Evolutionary conservation across 2,329 filamentous ascomycete genomes (phyloP), one percentile per base, ranked within the genome.

Genomic region (Didymella segeticola): DNA sequence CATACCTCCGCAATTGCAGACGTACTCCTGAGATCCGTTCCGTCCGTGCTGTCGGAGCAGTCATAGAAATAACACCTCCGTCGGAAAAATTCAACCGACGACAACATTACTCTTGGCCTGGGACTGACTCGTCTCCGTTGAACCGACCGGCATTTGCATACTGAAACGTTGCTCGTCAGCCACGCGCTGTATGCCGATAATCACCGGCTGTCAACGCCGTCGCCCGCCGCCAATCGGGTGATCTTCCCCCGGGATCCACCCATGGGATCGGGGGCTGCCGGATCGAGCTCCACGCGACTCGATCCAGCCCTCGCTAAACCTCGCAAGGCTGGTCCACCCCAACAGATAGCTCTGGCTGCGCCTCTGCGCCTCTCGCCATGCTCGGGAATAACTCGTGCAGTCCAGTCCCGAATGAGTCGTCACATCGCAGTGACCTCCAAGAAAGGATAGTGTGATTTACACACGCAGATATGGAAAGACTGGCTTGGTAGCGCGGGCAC

Each of bases 1-100:
- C 52, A 61, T 63, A 12, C 71, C 67, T 4, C 68, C 68, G 1
- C 61, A 67, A 20, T 31, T 69, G 20, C 66, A 68, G 19, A 65
- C 66, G 0, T 72, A 34, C 29, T 48, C 67, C 43, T 73, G 63
- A 72, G 46, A 29, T 17, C 3, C 15, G 19, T 17, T 14, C 11
- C 8, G 15, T n/a, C 15, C n/a, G 37, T 31, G 22, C 17, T 43
- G 25, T 17, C 45, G 25, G 38, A 49, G 30, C 37, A n/a, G 15
- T 14, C 6, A 48, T 23, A 17, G 37, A 42, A 9, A 41, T 34
- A 11, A 31, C 26, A 34, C 17, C 29, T 20, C 37, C 27, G 15
- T 19, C 19, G 31, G 29, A 17, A 19, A 39, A 38, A 19, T 45
- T 39, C 41, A 41, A 33, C 33, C 41, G 34, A 33, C 48, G 27